Conservation (phyloP, 257 asterid genomes). For the Euphrasia confusa region DNA sequence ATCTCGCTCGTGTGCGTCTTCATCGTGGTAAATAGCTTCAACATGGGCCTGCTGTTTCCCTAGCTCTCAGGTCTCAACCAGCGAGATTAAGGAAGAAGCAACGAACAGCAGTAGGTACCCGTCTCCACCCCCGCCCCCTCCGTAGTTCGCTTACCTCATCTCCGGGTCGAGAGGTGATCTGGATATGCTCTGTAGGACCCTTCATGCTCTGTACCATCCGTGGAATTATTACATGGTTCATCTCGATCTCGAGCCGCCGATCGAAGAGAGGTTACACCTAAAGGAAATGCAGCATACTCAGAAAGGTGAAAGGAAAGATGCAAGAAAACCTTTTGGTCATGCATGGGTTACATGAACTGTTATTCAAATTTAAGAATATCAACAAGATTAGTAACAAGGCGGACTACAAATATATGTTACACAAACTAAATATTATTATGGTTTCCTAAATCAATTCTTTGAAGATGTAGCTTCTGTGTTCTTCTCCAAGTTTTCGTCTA, state of each 20-base stretch:
- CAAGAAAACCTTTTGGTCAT: not conserved
- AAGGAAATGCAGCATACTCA: conserved; percentile 21
- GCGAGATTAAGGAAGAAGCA: conserved; percentile 11
- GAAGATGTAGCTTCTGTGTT: conserved; percentile 4
- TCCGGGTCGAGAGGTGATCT: conserved; percentile 88
- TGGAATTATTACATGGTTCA: conserved; percentile 82
- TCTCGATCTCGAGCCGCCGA: conserved; percentile 79
- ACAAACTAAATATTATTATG: conserved; percentile 4
- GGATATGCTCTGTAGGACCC: conserved; percentile 84
- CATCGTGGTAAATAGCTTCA: conserved; percentile 63
- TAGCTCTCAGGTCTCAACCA: conserved; percentile 34
- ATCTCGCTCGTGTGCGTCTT: conserved; percentile 51
- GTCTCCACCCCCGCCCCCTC: conserved; percentile 17
- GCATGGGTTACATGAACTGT: not conserved
- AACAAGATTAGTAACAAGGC: not conserved
- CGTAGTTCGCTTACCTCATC: conserved; percentile 77
- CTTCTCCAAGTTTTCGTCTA: conserved; percentile 16
- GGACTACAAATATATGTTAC: not conserved
- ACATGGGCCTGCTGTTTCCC: conserved; percentile 60
- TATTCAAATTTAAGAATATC: conserved; percentile 6
- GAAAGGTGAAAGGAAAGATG: conserved; percentile 19
- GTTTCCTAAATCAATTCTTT: conserved; percentile 10
- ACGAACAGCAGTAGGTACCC: conserved; percentile 32
- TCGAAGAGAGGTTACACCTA: conserved; percentile 74
- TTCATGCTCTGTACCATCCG: conserved; percentile 78